Percentiles rank a stretch among this genome's conserved stretches.
These are phyloP conservation scores for Rhexocercosporidium sp. DNA, from an alignment of 2,329 filamentous ascomycete genomes.

Conservation along the genomic window DNA sequence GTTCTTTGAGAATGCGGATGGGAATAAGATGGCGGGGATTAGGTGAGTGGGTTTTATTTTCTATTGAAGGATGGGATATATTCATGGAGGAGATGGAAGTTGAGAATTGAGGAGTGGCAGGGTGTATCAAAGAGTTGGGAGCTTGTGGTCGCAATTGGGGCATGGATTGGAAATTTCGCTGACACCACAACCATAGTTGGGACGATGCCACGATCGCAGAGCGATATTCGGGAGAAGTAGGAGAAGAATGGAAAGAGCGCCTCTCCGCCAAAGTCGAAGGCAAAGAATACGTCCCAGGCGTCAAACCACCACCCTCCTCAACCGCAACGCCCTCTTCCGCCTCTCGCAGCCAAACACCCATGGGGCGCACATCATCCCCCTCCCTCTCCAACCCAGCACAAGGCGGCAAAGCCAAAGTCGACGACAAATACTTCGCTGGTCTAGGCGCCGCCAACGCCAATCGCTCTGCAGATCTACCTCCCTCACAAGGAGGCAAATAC, in stretches of 20 bases:
- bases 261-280: conserved; percentile 88
- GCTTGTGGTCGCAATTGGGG: too few relatives aligned
- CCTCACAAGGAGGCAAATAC: conserved; percentile 92
- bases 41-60: conserved; percentile 33
- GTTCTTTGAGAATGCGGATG: conserved; percentile 80
- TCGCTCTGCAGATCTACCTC: conserved; percentile 75
- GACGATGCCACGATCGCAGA: conserved; percentile 90
- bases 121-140: not conserved
- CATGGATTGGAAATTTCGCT: conserved; percentile 1
- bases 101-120: not conserved
- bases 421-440: conserved; percentile 89
- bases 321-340: conserved; percentile 21
- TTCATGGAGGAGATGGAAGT: not conserved
- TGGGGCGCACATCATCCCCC: conserved; percentile 37
- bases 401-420: conserved; percentile 62
- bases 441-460: conserved; percentile 84
- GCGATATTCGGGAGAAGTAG: conserved; percentile 85
- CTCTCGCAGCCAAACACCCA: conserved; percentile 37
- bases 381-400: conserved; percentile 37
- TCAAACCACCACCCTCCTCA: conserved; percentile 52
- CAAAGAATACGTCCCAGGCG: conserved; percentile 78
- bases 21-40: conserved; percentile 69
- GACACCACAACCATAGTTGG: conserved; percentile 47
- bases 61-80: not conserved
- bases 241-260: conserved; percentile 95